phyloP scores from a whole-genome alignment of 495 filamentous ascomycete genomes.

The Penicillium chermesinum region DNA sequence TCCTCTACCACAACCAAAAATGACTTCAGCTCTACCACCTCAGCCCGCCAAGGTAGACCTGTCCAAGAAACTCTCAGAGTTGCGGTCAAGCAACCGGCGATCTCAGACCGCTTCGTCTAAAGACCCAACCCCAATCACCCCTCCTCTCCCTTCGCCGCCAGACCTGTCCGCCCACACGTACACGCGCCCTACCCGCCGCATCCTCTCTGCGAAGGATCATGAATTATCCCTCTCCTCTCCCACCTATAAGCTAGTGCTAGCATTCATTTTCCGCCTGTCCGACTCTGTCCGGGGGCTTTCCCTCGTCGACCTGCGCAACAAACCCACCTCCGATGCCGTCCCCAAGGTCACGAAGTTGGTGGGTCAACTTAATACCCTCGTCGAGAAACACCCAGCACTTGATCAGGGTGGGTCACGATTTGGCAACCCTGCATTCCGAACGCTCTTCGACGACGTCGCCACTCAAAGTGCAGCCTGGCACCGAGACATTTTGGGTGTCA shows the following conservation, averaged over 20 bases:
- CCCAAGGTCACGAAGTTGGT: constrained; percentile 65
- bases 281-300: constrained; percentile 74
- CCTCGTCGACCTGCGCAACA: constrained; percentile 58
- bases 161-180: constrained; percentile 59
- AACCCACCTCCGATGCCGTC: constrained; percentile 51
- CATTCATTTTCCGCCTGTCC: constrained; percentile 81
- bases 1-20: constrained; percentile 12
- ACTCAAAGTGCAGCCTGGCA: constrained; percentile 40
- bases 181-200: constrained; percentile 63
- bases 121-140: constrained; percentile 66
- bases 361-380: constrained; percentile 55
- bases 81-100: constrained; percentile 54
- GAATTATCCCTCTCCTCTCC: constrained; percentile 73
- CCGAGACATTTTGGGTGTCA: constrained; percentile 44
- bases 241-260: constrained; percentile 68
- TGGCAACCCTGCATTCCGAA: constrained; percentile 85
- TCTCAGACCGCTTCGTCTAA: constrained; percentile 49
- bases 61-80: constrained; percentile 59
- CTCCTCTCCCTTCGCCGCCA: constrained; percentile 63
- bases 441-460: constrained; percentile 71
- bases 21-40: constrained; percentile 16
- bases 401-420: constrained; percentile 87
- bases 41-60: constrained; percentile 49
- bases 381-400: constrained; percentile 65
- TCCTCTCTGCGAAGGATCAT: constrained; percentile 75